A percentile compares a stretch with the other conserved stretches of the same genome.
Evolutionary conservation across 2,329 filamentous ascomycete species (phyloP).

Genomic region (Ophiocordyceps camponoti-saundersi): DNA sequence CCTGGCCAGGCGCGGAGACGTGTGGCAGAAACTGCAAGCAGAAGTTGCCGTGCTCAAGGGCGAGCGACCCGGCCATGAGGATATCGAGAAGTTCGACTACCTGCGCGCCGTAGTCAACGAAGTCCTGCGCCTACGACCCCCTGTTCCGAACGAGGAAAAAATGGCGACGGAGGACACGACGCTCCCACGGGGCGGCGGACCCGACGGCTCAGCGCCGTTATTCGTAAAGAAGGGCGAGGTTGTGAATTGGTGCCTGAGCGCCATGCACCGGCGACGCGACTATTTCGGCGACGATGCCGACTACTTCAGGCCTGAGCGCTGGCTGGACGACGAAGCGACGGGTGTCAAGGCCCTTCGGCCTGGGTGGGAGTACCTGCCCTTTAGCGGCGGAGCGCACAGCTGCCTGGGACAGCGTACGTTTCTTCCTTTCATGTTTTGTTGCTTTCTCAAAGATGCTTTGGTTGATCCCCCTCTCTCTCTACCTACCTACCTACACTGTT

Average conservation of each 20-base stretch:
- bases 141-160: constrained; percentile 64
- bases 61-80: constrained; percentile 6
- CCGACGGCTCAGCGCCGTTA: constrained; percentile 41
- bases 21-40: constrained; percentile 23
- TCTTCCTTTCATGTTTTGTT: background rate
- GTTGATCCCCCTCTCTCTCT: no score
- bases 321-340: constrained; percentile 17
- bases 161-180: constrained; percentile 30
- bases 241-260: constrained; percentile 48
- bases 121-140: constrained; percentile 58
- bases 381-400: constrained; percentile 57
- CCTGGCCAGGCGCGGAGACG: constrained; percentile 14
- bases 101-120: constrained; percentile 82
- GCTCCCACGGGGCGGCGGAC: constrained; percentile 52
- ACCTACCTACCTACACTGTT: no score
- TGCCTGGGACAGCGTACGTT: constrained; percentile 46
- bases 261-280: constrained; percentile 55
- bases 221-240: constrained; percentile 39
- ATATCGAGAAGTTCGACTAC: constrained; percentile 22
- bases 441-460: no score
- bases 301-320: constrained; percentile 49
- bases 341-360: background rate
- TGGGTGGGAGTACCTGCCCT: constrained; percentile 53
- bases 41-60: constrained; percentile 12
- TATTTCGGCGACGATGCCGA: constrained; percentile 37